These are phyloP conservation scores for Fusarium fujikuroi DNA, from an alignment of 2,329 filamentous ascomycete genomes.

Conservation along the genomic window DNA sequence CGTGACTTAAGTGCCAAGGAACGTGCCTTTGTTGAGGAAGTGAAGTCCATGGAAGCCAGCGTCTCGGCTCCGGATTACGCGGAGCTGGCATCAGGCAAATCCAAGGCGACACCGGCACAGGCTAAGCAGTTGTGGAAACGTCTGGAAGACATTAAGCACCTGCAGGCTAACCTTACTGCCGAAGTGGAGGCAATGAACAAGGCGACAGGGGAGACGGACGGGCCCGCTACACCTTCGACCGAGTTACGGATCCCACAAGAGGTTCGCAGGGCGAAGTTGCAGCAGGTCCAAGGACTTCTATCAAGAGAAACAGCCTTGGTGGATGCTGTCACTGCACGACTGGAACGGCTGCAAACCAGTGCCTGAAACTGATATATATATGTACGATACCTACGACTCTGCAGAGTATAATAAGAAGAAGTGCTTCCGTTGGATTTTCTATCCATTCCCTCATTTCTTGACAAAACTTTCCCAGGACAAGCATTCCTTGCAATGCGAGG, in stretches of 20 bases:
- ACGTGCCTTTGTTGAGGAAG: conserved; percentile 58
- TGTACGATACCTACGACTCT: conserved; percentile 36
- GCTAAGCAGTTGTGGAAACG: conserved; percentile 65
- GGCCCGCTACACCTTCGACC: conserved; percentile 46
- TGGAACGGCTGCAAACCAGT: conserved; percentile 64
- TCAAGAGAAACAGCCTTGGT: conserved; percentile 75
- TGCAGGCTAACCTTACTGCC: conserved; percentile 64
- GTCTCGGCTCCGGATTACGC: conserved; percentile 52
- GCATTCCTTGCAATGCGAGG: neutral
- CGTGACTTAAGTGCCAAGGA: conserved; percentile 59
- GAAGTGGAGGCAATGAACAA: conserved; percentile 60
- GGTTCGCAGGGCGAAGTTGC: conserved; percentile 70
- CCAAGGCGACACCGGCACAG: conserved; percentile 40
- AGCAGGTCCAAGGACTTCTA: conserved; percentile 70
- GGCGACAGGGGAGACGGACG: conserved; percentile 41
- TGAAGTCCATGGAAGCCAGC: conserved; percentile 65
- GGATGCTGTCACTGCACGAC: conserved; percentile 70
- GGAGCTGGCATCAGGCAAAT: conserved; percentile 47
- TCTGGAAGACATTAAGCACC: conserved; percentile 64
- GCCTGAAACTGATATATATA: conserved; percentile 41
- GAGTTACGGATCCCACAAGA: conserved; percentile 67
- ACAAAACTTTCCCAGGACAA: neutral
- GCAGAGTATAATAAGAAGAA: conserved; percentile 32
- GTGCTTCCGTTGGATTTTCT: conserved; percentile 3
- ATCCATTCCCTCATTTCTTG: conserved; percentile 2